These are phyloP conservation scores for Globisporangium okanoganense DNA, from an alignment of 352 stramenopile species.

Conservation along the genomic window DNA sequence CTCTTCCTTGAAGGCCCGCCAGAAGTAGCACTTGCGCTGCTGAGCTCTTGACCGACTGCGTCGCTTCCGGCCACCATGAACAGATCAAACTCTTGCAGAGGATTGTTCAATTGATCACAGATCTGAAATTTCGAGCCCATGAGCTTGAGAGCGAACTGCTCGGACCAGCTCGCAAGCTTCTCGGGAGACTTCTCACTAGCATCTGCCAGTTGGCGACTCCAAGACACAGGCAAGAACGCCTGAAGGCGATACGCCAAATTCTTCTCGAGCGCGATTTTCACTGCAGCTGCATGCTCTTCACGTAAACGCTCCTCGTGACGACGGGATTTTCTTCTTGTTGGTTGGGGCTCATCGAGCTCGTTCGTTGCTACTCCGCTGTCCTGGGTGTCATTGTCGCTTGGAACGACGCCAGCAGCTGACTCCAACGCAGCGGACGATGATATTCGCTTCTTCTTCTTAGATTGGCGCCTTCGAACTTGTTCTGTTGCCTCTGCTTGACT, in stretches of 20 bases:
- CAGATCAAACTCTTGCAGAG: constrained; percentile 9
- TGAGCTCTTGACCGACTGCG: constrained; percentile 2
- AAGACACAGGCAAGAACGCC: constrained; percentile 31
- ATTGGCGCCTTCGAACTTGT: neutral
- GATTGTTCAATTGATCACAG: constrained; percentile 15
- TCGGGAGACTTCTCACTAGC: constrained; percentile 6
- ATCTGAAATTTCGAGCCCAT: constrained; percentile 27
- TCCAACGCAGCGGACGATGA: constrained; percentile 5
- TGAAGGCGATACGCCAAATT: constrained; percentile 51
- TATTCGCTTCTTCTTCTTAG: constrained; percentile 10
- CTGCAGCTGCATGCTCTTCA: constrained; percentile 62
- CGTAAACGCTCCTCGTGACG: constrained; percentile 61
- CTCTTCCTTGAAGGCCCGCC: neutral
- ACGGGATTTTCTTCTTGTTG: constrained; percentile 52
- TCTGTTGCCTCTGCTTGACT: neutral
- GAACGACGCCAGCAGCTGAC: neutral
- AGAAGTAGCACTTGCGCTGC: neutral
- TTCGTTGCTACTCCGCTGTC: constrained; percentile 25
- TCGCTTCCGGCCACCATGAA: constrained; percentile 16
- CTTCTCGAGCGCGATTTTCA: constrained; percentile 57
- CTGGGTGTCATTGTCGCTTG: constrained; percentile 43
- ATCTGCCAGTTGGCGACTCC: constrained; percentile 9
- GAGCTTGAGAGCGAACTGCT: constrained; percentile 26
- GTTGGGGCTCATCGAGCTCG: constrained; percentile 25
- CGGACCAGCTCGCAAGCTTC: constrained; percentile 19